Conservation (phyloP, 116 monocot species). For the Phalaenopsis hybrid region DNA sequence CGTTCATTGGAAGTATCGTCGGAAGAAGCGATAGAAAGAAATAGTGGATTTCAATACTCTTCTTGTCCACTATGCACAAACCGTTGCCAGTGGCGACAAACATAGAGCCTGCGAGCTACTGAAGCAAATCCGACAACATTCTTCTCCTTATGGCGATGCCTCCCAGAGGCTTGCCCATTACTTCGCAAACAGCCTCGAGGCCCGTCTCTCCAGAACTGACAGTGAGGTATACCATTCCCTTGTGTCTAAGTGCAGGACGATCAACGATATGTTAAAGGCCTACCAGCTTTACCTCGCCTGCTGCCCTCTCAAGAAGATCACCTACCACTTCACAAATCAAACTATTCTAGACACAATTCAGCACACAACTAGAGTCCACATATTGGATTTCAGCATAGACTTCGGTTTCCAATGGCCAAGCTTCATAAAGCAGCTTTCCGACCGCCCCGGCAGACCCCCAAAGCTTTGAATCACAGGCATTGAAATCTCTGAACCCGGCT, state of each 20-base stretch:
- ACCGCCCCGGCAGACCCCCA: constrained; percentile 12
- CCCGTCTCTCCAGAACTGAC: constrained; percentile 33
- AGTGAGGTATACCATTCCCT: constrained; percentile 26
- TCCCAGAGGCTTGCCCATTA: constrained; percentile 36
- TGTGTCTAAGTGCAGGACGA: constrained; percentile 2
- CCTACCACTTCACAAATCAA: constrained; percentile 31
- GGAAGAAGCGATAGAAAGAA: constrained; percentile 18
- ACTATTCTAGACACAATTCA: constrained; percentile 16
- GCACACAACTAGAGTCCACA: constrained; percentile 20
- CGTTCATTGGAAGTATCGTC: constrained; percentile 4
- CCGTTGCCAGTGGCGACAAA: constrained; percentile 20
- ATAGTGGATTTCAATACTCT: constrained; percentile 33
- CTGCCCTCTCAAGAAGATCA: constrained; percentile 33
- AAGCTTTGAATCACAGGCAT: constrained; percentile 32
- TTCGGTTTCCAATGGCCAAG: constrained; percentile 34
- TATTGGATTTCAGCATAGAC: constrained; percentile 27
- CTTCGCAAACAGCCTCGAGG: constrained; percentile 38
- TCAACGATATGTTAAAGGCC: constrained; percentile 22
- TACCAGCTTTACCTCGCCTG: constrained; percentile 29
- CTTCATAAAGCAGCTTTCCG: constrained; percentile 20
- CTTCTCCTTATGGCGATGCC: constrained; percentile 21
- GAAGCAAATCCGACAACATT: constrained; percentile 36
- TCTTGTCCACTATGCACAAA: constrained; percentile 31
- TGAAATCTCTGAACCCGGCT: constrained; percentile 25
- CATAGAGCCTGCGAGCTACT: constrained; percentile 16